phyloP scores from a whole-genome alignment of 768 basidiomycete species.

The Heimioporus sp. region DNA sequence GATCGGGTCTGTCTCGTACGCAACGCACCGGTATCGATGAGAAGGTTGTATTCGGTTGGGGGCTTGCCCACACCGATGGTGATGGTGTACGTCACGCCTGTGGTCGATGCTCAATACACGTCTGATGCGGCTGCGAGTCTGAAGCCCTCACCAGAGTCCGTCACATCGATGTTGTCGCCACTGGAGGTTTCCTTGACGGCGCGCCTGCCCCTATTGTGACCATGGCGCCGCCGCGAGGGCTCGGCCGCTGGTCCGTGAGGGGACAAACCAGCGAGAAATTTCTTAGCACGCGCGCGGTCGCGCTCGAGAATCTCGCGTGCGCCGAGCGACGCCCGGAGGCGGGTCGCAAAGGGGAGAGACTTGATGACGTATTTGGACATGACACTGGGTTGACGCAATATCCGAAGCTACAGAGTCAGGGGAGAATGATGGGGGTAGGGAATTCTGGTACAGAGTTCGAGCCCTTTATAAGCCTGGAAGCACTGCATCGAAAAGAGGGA shows the following conservation, averaged over 20 bases:
- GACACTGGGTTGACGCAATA: not conserved
- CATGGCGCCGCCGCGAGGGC: no score
- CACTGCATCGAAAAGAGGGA: not conserved
- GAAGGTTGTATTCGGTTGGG: conserved; percentile 46
- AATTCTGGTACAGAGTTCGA: not conserved
- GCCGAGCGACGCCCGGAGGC: conserved; percentile 36
- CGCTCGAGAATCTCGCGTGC: conserved; percentile 49
- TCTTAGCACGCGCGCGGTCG: conserved; percentile 54
- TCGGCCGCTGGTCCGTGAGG: conserved; percentile 36
- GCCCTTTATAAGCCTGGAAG: conserved; percentile 17
- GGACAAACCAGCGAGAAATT: conserved; percentile 51
- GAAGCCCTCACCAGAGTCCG: conserved; percentile 43
- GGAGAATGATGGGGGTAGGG: not conserved
- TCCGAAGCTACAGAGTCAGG: not conserved
- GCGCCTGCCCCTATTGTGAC: no score
- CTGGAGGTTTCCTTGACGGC: not conserved
- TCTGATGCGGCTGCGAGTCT: not conserved
- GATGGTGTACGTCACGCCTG: conserved; percentile 52
- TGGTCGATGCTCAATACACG: not conserved
- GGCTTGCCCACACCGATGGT: conserved; percentile 53
- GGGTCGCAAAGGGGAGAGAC: conserved; percentile 45
- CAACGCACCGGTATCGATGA: conserved; percentile 54
- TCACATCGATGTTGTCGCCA: conserved; percentile 47
- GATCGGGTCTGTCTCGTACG: not conserved
- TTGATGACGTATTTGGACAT: conserved; percentile 40